phyloP scores from a whole-genome alignment of 1,284 basidiomycete species.

The Xerocomus cyaneibrunnescens region DNA sequence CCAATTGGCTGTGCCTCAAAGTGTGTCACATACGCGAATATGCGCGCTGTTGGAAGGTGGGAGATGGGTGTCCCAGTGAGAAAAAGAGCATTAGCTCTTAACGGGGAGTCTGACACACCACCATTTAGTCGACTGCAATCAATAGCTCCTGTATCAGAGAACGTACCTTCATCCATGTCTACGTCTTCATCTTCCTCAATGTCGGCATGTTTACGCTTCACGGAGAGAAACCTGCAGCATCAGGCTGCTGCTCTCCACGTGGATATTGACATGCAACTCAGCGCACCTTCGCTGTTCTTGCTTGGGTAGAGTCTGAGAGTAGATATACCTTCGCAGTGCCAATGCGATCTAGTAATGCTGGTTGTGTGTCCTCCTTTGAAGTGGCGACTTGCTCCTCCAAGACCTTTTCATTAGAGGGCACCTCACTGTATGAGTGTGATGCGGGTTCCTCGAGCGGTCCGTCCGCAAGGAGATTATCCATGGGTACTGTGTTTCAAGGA shows the following conservation, averaged over 20 bases:
- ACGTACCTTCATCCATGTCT: constrained; percentile 45
- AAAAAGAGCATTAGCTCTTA: constrained; percentile 68
- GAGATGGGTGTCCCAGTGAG: constrained; percentile 68
- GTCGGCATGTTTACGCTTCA: constrained; percentile 55
- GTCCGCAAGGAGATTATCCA: constrained; percentile 40
- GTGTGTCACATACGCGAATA: constrained; percentile 76
- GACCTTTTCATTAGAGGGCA: constrained; percentile 52
- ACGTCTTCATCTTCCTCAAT: constrained; percentile 43
- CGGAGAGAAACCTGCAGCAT: constrained; percentile 44
- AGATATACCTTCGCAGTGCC: constrained; percentile 67
- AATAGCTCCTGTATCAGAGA: not conserved
- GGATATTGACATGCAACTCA: constrained; percentile 39
- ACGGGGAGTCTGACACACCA: constrained; percentile 22
- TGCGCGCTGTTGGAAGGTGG: constrained; percentile 63
- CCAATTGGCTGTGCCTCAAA: constrained; percentile 67
- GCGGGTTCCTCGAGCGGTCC: constrained; percentile 19
- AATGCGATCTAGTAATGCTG: constrained; percentile 60
- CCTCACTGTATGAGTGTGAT: constrained; percentile 49
- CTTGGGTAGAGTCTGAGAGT: constrained; percentile 56
- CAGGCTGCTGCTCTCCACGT: constrained; percentile 41
- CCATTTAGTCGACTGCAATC: constrained; percentile 1
- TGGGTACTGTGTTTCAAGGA: constrained; percentile 15
- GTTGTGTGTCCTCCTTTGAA: constrained; percentile 23
- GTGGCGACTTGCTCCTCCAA: constrained; percentile 24
- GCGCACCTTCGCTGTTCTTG: constrained; percentile 69